A percentile compares a stretch with the other conserved stretches of the same genome.
Conservation (phyloP, 1,139 yeast species). For the Taphrina flavorubra region DNA sequence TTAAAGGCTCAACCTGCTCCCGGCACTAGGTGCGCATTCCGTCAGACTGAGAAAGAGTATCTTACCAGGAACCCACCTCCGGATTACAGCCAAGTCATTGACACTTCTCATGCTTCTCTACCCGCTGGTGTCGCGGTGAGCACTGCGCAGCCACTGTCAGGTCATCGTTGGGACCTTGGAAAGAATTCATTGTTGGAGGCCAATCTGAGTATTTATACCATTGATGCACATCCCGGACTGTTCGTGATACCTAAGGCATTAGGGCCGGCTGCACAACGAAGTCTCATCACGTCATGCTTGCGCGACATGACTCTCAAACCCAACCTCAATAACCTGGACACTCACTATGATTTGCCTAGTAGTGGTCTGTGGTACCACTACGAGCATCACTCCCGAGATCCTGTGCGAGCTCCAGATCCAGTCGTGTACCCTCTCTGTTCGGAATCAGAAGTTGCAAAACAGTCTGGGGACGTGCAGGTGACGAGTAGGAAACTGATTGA, state of each 20-base stretch:
- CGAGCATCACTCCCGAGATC: constrained; percentile 14
- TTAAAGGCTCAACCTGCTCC: constrained; percentile 9
- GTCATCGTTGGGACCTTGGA: background rate
- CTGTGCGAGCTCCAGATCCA: background rate
- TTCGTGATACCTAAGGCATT: constrained; percentile 22
- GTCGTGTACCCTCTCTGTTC: background rate
- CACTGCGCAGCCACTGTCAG: background rate
- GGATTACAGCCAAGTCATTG: constrained; percentile 24
- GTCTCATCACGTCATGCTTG: constrained; percentile 18
- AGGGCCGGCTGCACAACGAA: constrained; percentile 11
- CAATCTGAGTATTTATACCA: background rate
- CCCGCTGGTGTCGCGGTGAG: background rate
- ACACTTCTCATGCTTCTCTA: background rate
- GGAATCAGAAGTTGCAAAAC: background rate
- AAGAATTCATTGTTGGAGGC: background rate
- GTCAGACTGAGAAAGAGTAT: constrained; percentile 28
- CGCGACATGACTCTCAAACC: constrained; percentile 21
- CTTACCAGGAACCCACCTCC: constrained; percentile 29
- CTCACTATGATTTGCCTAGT: constrained; percentile 23
- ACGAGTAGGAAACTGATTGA: constrained; percentile 3
- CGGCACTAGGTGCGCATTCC: constrained; percentile 14
- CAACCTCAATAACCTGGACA: constrained; percentile 28
- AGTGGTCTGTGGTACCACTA: constrained; percentile 24
- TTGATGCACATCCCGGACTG: constrained; percentile 27
- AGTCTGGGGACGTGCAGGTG: background rate